Evolutionary conservation across 805 yeast species (phyloP), one percentile per base, ranked within the genome.

Genomic region (Teunomyces stri): DNA sequence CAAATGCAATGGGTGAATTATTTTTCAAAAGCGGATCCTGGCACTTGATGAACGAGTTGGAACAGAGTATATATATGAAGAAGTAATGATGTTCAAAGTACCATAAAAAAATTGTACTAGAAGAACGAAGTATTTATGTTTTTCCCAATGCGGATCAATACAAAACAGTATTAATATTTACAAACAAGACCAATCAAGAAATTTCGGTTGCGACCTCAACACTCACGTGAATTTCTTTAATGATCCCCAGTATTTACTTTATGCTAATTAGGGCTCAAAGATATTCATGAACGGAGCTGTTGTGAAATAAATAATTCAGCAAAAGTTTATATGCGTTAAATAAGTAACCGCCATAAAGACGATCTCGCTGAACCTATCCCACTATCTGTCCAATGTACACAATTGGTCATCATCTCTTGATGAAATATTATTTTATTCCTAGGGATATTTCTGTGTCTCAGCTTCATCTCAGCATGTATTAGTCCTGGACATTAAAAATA

Each of bases 111-210:
- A 37, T 37, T 37, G 40, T 21, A 37, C 18, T 37, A 43, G 42
- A 30, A 40, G 29, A 35, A 27, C 42, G 42, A 21, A 38, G 38
- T 52, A 46, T 52, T 52, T 47, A 43, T 31, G 13, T 49, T 46
- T 52, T 49, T 21, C 56, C 53, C 36, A 12, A 50, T 43, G 13
- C 35, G 51, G 50, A 15, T 36, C 38, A 35, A 45, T 42, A 42
- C 47, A 43, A 46, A 51, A 51, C 51, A 51, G 16, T 29, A 13
- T 18, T 30, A 34, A 22, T 48, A 45, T 42, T 42, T 44, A 44
- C 51, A 48, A 48, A 48, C 31, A 28, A 34, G 27, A 29, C 49
- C 44, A 36, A 50, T 42, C 40, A 34, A 46, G 46, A 7, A 22
- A 30, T 35, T 34, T 21, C 29, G 27, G 40, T 22, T 20, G 40